phyloP scores from a whole-genome alignment of 1,139 yeast species.

The Torulaspora globosa region DNA sequence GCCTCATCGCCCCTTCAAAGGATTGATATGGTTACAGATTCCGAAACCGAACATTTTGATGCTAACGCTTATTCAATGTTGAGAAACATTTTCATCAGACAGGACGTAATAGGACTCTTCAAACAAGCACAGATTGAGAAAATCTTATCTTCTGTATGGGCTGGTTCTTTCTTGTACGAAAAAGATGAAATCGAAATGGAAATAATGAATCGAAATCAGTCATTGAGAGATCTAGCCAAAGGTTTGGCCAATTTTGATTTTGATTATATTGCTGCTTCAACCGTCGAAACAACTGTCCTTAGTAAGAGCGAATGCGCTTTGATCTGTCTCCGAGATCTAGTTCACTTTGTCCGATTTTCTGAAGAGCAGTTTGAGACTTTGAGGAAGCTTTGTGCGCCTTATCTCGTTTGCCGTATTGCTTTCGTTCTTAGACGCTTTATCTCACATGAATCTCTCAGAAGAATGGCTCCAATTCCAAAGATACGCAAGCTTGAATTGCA shows the following conservation, averaged over 20 bases:
- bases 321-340: conserved; percentile 48
- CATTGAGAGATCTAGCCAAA: conserved; percentile 35
- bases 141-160: conserved; percentile 46
- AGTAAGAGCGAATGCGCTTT: conserved; percentile 44
- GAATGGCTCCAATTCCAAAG: conserved; percentile 51
- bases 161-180: conserved; percentile 50
- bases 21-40: conserved; percentile 28
- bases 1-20: conserved; percentile 23
- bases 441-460: conserved; percentile 49
- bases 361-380: conserved; percentile 19
- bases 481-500: conserved; percentile 49
- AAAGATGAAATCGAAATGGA: conserved; percentile 45
- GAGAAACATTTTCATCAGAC: conserved; percentile 44
- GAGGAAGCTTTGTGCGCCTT: conserved; percentile 37
- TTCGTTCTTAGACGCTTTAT: conserved; percentile 50
- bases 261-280: conserved; percentile 47
- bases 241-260: conserved; percentile 37
- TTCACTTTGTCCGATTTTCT: conserved; percentile 33
- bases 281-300: conserved; percentile 39
- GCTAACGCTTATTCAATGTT: conserved; percentile 45
- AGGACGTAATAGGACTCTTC: conserved; percentile 32
- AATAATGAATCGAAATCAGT: conserved; percentile 33
- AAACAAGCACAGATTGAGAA: conserved; percentile 39
- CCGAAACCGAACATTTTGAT: conserved; percentile 47
- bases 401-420: conserved; percentile 47